Evolutionary conservation across 1,284 basidiomycete species (phyloP), one percentile per base, ranked within the genome.

Genomic region (Microbotryomycetes sp.): DNA sequence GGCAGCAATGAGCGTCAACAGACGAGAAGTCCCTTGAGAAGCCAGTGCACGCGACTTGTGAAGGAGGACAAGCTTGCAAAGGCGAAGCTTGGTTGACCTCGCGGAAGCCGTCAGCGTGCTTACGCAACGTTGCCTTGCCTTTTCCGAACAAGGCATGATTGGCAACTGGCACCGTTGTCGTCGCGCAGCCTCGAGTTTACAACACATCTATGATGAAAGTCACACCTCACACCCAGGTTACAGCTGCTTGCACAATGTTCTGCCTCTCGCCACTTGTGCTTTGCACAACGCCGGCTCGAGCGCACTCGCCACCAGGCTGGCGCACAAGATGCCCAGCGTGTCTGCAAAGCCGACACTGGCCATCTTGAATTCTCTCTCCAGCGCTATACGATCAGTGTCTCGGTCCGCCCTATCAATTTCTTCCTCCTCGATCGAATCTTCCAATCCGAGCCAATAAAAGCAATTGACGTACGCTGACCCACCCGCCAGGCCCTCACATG

Each of bases 401-500:
- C 11, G n/a, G 23, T 7, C 7, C 27, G 3, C 50, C 5, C 49
- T 56, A 11, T 56, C 59, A 24, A 31, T 28, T 5, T 46, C 52
- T 4, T 31, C 56, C 1, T 64, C 64, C 9, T 57, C 56, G 7
- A 56, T 61, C 2, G 62, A 56, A 51, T 62, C 53, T 5, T 56
- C 58, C 5, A 53, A 49, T 1, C 69, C 71, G 2, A 72, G 49
- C 3, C 64, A 29, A 26, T 66, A 61, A 29, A 67, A 73, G 4
- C 60, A 58, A 30, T 70, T 71, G 16, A 71, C 66, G 50, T 72
- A 72, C 11, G 70, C 69, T 4, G 57, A 60, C 3, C 71, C 71
- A 3, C 71, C 71, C 21, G 55, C 59, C 18, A 73, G 26, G 0
- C 71, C 71, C 56, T 73, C 71, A 13, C 47, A 30, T n/a, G 70